These are phyloP conservation scores for Dryadomyces sulphureus DNA, from an alignment of 2,329 filamentous ascomycete genomes.

Conservation along the genomic window DNA sequence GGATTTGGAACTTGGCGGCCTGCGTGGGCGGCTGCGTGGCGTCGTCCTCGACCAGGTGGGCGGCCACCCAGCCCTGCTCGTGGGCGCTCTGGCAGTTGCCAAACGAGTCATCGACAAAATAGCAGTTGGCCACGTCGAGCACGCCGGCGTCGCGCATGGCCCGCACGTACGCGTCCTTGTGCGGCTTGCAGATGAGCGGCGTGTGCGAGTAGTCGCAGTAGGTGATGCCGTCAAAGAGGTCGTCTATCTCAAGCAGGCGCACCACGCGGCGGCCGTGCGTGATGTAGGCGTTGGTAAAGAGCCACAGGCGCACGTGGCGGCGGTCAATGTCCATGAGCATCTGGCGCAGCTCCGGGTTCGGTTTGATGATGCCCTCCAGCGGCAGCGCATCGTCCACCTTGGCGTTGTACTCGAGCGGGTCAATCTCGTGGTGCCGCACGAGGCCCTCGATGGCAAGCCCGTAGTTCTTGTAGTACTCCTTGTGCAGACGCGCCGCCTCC, in stretches of 20 bases:
- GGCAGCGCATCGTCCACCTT: slow-evolving; percentile 93
- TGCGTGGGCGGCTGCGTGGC: slow-evolving; percentile 46
- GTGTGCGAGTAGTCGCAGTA: slow-evolving; percentile 74
- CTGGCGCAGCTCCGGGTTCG: slow-evolving; percentile 57
- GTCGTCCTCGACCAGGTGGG: slow-evolving; percentile 70
- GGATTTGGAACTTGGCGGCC: slow-evolving; percentile 62
- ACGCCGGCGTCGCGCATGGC: slow-evolving; percentile 76
- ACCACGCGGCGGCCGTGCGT: slow-evolving; percentile 77
- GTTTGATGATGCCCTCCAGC: slow-evolving; percentile 69
- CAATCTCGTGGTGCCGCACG: slow-evolving; percentile 85
- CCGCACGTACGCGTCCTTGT: slow-evolving; percentile 68
- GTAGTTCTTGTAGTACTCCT: slow-evolving; percentile 89
- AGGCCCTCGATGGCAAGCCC: slow-evolving; percentile 95
- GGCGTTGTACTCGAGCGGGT: slow-evolving; percentile 84
- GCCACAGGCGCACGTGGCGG: slow-evolving; percentile 75
- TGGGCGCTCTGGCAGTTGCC: slow-evolving; percentile 67
- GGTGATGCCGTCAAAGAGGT: slow-evolving; percentile 87
- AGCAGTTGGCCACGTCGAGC: slow-evolving; percentile 56
- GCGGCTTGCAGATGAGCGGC: slow-evolving; percentile 76
- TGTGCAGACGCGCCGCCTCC: slow-evolving; percentile 75
- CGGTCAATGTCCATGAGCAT: slow-evolving; percentile 73
- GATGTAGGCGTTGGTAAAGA: slow-evolving; percentile 92
- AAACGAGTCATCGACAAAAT: slow-evolving; percentile 86
- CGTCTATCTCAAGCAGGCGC: slow-evolving; percentile 63
- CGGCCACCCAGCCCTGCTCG: slow-evolving; percentile 71